Conservation (phyloP, 306 rosid species). For the Lotus japonicus region DNA sequence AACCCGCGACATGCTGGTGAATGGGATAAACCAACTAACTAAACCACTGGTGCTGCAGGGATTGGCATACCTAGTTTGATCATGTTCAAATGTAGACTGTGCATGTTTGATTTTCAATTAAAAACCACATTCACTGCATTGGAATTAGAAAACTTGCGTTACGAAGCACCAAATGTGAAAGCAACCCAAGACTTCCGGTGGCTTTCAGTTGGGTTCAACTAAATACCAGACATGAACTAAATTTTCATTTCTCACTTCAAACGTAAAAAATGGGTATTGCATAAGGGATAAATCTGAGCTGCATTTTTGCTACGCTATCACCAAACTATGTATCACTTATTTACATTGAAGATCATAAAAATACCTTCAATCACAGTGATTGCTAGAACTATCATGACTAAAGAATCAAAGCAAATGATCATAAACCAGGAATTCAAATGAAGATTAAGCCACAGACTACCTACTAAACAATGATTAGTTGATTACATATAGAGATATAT, state of each 20-base stretch:
- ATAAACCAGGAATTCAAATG: conserved; percentile 22
- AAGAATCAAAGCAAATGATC: background rate
- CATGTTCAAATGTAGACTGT: background rate
- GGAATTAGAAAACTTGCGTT: too few species aligned
- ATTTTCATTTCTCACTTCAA: too few species aligned
- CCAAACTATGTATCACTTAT: background rate
- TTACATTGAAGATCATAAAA: background rate
- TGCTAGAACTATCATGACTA: conserved; percentile 7
- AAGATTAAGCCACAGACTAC: conserved; percentile 36
- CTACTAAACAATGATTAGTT: conserved; percentile 51
- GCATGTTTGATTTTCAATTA: too few species aligned
- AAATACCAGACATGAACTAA: background rate
- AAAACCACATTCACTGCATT: too few species aligned
- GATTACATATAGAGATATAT: conserved; percentile 85
- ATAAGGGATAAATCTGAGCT: background rate
- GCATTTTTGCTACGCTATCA: background rate
- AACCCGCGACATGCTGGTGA: too few species aligned
- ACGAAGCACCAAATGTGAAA: too few species aligned
- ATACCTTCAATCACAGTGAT: conserved; percentile 10
- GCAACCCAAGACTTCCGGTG: too few species aligned
- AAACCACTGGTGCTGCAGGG: too few species aligned
- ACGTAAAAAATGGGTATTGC: background rate
- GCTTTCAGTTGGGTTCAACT: background rate
- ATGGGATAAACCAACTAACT: too few species aligned
- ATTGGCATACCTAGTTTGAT: background rate